Conservation (phyloP, 768 basidiomycete species). For the Mycena polygramma region DNA sequence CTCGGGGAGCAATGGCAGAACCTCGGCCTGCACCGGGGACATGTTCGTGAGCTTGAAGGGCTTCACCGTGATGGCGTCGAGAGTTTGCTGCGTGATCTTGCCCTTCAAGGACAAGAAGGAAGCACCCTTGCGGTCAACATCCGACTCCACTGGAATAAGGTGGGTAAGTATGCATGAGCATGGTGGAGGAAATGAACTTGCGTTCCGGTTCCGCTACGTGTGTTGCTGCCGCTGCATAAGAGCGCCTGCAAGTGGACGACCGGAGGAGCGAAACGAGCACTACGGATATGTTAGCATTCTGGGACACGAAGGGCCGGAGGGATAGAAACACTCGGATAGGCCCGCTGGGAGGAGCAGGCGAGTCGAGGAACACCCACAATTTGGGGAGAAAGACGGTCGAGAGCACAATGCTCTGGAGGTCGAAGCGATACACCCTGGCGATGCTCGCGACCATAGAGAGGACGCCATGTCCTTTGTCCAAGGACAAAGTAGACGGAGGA, state of each 20-base stretch:
- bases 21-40: constrained; percentile 86
- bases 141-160: neutral
- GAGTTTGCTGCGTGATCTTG: constrained; percentile 54
- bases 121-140: neutral
- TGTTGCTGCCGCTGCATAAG: constrained; percentile 15
- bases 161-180: neutral
- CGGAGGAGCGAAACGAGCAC: constrained; percentile 16
- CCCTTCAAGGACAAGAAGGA: constrained; percentile 54
- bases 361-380: too few relatives aligned
- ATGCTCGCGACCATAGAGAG: neutral
- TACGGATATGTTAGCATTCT: neutral
- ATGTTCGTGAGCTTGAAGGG: constrained; percentile 81
- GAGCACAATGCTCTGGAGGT: constrained; percentile 25
- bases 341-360: too few relatives aligned
- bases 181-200: neutral
- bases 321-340: too few relatives aligned
- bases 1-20: constrained; percentile 81
- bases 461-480: too few relatives aligned
- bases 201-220: neutral
- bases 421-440: constrained; percentile 34
- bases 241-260: constrained; percentile 15
- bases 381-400: constrained; percentile 6
- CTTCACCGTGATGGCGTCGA: constrained; percentile 69
- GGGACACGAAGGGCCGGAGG: neutral
- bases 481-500: too few relatives aligned